These are phyloP conservation scores for Pythium periplocum DNA, from an alignment of 352 stramenopile genomes.

Conservation along the genomic window DNA sequence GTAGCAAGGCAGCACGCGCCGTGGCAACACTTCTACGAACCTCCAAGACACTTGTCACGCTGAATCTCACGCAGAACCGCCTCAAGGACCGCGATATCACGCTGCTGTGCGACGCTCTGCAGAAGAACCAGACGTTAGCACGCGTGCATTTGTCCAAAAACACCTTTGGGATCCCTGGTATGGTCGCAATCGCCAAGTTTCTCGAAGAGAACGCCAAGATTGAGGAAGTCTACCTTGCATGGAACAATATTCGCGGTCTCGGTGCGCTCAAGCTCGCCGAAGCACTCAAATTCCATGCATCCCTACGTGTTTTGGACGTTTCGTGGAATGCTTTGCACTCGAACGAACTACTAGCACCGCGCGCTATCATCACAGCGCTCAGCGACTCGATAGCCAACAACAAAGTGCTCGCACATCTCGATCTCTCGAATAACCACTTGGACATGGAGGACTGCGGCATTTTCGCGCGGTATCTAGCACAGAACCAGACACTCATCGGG, in stretches of 20 bases:
- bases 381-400: slow-evolving; percentile 68
- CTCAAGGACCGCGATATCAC: slow-evolving; percentile 55
- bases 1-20: slow-evolving; percentile 27
- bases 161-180: slow-evolving; percentile 48
- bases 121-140: slow-evolving; percentile 60
- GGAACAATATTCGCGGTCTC: slow-evolving; percentile 67
- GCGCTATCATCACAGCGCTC: slow-evolving; percentile 46
- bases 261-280: slow-evolving; percentile 71
- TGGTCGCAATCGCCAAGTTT: slow-evolving; percentile 62
- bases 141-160: slow-evolving; percentile 74
- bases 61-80: slow-evolving; percentile 66
- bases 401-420: slow-evolving; percentile 63
- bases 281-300: slow-evolving; percentile 67
- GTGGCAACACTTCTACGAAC: slow-evolving; percentile 32
- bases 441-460: slow-evolving; percentile 57
- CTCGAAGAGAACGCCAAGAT: slow-evolving; percentile 72
- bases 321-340: slow-evolving; percentile 75
- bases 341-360: slow-evolving; percentile 32
- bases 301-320: slow-evolving; percentile 61
- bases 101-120: slow-evolving; percentile 69
- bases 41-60: slow-evolving; percentile 45
- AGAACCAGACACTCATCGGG: slow-evolving; percentile 68
- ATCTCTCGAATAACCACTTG: slow-evolving; percentile 68
- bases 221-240: slow-evolving; percentile 72
- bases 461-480: slow-evolving; percentile 54